Conservation (phyloP, 2,329 filamentous ascomycete genomes). For the Lithohypha guttulata region DNA sequence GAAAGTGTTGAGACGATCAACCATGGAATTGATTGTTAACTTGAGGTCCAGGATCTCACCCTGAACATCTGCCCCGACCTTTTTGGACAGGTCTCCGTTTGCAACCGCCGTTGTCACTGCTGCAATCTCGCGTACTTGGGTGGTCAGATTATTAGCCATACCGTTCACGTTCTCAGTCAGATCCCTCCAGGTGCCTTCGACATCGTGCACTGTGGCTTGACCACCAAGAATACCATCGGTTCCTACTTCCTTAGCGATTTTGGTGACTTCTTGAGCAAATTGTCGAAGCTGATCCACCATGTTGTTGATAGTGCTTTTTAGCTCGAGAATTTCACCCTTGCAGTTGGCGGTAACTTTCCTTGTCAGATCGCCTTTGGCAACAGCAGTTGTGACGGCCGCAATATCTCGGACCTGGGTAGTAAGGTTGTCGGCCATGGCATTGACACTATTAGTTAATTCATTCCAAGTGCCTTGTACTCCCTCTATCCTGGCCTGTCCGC, state of each 20-base stretch:
- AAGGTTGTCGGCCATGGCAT: conserved; percentile 78
- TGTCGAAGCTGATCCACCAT: conserved; percentile 98
- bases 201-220: conserved; percentile 90
- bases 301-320: conserved; percentile 97
- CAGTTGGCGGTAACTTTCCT: conserved; percentile 93
- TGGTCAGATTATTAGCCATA: conserved; percentile 97
- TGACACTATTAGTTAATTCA: conserved; percentile 74
- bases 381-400: conserved; percentile 62
- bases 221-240: conserved; percentile 90
- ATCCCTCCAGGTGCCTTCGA: conserved; percentile 94
- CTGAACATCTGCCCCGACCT: conserved; percentile 86
- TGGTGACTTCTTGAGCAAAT: conserved; percentile 93
- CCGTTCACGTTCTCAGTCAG: conserved; percentile 93
- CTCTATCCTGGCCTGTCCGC: conserved; percentile 72
- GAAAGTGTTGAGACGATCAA: conserved; percentile 53
- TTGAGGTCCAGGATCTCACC: conserved; percentile 94
- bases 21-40: conserved; percentile 68
- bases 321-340: conserved; percentile 80
- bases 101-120: conserved; percentile 94
- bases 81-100: conserved; percentile 85
- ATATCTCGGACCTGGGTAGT: conserved; percentile 91
- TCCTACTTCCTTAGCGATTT: conserved; percentile 90
- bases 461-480: conserved; percentile 85
- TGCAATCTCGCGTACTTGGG: conserved; percentile 94
- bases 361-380: conserved; percentile 76